Base-by-base conservation (phyloP, 2,329 filamentous ascomycete species). In the Neofusicoccum cordaticola region DNA sequence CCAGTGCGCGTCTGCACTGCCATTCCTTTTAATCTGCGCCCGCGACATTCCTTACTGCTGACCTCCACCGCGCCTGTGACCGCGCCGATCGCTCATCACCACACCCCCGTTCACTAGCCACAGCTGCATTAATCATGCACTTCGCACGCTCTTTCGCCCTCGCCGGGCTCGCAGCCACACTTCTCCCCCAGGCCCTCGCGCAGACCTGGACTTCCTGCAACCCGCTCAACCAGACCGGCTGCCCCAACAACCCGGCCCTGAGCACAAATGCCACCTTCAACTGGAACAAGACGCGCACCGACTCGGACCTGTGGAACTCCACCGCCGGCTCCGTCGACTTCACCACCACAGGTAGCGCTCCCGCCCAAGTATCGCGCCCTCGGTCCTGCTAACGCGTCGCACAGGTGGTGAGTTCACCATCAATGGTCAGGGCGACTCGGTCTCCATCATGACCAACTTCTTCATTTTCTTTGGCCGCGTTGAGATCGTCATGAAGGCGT, bases 121-220 rank as follows among this genome's bases (percentile, higher is more conserved):
- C 51, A 50, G 27, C 56, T 48, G 41, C 35, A 51, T 53, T 63
- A 51, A 53, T 63, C 62, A 64, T 64, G 62, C 42, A 41, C 45
- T 31, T 48, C 51, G 19, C 62, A 44, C 62, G 52, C 51, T 60
- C 53, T 41, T 68, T 79, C 61, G 73, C 77, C 65, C 72, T 75
- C 35, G 63, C 77, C 37, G 74, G 76, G 47, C 69, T 77, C n/a
- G 69, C 81, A 34, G 71, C 74, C 44, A 67, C 69, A 42, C 66
- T 77, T 45, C 66, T 75, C 44, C 77, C 84, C 63, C 76, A 84
- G 48, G 81, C 82, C 53, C 69, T 83, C 42, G 92, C 90, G 56
- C 94, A 97, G 77, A 92, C 93, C 37, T 87, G 79, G 64, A 92
- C 91, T 7, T 76, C 83, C 47, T 98, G 93, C 81, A 88, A 96